phyloP scores from a whole-genome alignment of 2,329 filamentous ascomycete species.

The Colletotrichum spaethianum region DNA sequence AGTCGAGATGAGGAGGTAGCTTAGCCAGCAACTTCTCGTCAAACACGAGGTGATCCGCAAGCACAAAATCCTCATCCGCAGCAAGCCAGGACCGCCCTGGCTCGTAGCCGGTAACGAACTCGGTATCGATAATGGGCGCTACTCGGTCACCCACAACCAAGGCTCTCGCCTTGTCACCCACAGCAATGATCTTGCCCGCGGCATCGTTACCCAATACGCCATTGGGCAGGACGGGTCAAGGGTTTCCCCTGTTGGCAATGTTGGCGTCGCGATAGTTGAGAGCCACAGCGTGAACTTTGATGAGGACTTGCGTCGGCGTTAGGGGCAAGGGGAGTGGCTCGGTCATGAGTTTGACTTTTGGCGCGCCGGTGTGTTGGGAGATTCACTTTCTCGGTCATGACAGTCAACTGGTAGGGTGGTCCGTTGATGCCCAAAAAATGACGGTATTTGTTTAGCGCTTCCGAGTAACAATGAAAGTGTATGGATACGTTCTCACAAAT shows the following conservation, averaged over 20 bases:
- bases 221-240: conserved; percentile 52
- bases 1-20: neutral
- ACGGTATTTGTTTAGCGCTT: too few relatives aligned
- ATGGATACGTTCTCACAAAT: neutral
- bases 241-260: conserved; percentile 56
- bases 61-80: neutral
- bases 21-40: neutral
- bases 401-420: neutral
- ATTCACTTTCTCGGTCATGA: neutral
- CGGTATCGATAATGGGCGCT: neutral
- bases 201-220: neutral
- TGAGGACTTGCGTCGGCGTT: conserved; percentile 48
- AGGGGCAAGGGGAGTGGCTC: neutral
- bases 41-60: neutral
- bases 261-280: conserved; percentile 55
- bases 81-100: neutral
- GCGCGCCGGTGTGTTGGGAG: neutral
- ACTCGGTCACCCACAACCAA: neutral
- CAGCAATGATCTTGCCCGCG: neutral
- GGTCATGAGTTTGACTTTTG: neutral
- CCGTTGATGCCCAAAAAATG: too few relatives aligned
- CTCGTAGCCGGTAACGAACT: neutral
- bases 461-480: neutral
- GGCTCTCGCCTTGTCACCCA: neutral
- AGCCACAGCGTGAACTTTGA: conserved; percentile 51